phyloP scores from a whole-genome alignment of 2,329 filamentous ascomycete genomes.

The Aspergillus cejpii region DNA sequence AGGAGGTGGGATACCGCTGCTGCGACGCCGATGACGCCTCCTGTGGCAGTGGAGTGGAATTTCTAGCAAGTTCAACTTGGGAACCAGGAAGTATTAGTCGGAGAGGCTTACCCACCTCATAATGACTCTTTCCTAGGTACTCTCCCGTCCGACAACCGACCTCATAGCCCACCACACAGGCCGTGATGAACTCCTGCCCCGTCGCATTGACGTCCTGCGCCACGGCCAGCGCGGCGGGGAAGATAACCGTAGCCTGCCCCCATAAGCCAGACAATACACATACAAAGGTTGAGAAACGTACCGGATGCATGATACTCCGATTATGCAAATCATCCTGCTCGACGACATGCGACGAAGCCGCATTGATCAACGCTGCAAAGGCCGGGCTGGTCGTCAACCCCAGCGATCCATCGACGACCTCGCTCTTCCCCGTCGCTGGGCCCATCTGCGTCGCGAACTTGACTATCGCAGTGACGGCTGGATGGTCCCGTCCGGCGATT shows the following conservation, averaged over 20 bases:
- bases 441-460: slow-evolving; percentile 24
- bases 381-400: slow-evolving; percentile 21
- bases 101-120: too few species aligned
- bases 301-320: slow-evolving; percentile 31
- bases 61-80: slow-evolving; percentile 16
- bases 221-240: slow-evolving; percentile 26
- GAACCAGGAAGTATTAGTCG: too few species aligned
- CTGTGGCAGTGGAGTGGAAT: slow-evolving; percentile 25
- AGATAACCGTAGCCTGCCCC: slow-evolving; percentile 28
- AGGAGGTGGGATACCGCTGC: slow-evolving; percentile 24
- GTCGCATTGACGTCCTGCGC: slow-evolving; percentile 25
- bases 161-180: slow-evolving; percentile 30
- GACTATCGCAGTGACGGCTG: slow-evolving; percentile 22
- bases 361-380: slow-evolving; percentile 29
- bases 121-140: slow-evolving; percentile 27
- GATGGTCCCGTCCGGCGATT: slow-evolving; percentile 27
- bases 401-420: slow-evolving; percentile 23
- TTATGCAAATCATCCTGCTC: slow-evolving; percentile 33
- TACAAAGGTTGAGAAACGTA: slow-evolving; percentile 9
- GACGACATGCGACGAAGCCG: slow-evolving; percentile 28
- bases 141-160: slow-evolving; percentile 27
- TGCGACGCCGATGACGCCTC: slow-evolving; percentile 26
- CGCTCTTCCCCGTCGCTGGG: slow-evolving; percentile 22
- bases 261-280: not conserved
- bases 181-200: slow-evolving; percentile 26